Base-by-base conservation (phyloP, 176 grass and related monocot species). In the Musa troglodytarum region DNA sequence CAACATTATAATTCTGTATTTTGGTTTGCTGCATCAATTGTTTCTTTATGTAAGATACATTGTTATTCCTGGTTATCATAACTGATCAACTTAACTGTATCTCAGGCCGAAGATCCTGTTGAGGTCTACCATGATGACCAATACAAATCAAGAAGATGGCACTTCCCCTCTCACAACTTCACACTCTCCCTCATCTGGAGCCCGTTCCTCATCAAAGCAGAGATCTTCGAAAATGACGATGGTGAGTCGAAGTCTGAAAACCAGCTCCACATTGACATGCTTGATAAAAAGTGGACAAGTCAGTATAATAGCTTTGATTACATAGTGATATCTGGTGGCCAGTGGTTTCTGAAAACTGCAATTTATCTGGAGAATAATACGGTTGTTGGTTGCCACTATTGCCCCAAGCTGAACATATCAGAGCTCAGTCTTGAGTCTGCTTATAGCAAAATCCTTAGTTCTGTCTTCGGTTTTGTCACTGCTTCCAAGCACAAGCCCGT, bases 151-250 rank as follows among this genome's bases (percentile, higher is more conserved):
- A 68, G 62, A 49, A 77, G 62, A 77, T 77, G 75, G 59, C 17
- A 53, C 49, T 77, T 77, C 62, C 49, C 16, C 13, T 53, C 75
- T 9, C 62, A 67, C 75, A 77, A 77, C 49, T 77, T 77, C 1
- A 97, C 90, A 14, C 74, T 97, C 76, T 97, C 94, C 2, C 83
- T 97, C 56, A 82, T 84, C 85, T 93, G 94, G 94, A 88, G 85
- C 0, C 88, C 88, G 65, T 93, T 97, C 86, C 80, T 97, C 68
- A 88, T 97, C 58, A 89, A 91, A 28, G 23, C 72, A 34, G 72
- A 74, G 6, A 74, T 74, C 17, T 74, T 74, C 12, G 72, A 74
- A 24, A 74, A 74, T 19, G 72, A 74, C 17, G 72, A 74, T 5
- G 94, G 94, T 49, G 83, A 85, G 17, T 84, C 92, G 78, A 89